Evolutionary conservation across 2,329 filamentous ascomycete genomes (phyloP).

Genomic region (Calonectria montana): DNA sequence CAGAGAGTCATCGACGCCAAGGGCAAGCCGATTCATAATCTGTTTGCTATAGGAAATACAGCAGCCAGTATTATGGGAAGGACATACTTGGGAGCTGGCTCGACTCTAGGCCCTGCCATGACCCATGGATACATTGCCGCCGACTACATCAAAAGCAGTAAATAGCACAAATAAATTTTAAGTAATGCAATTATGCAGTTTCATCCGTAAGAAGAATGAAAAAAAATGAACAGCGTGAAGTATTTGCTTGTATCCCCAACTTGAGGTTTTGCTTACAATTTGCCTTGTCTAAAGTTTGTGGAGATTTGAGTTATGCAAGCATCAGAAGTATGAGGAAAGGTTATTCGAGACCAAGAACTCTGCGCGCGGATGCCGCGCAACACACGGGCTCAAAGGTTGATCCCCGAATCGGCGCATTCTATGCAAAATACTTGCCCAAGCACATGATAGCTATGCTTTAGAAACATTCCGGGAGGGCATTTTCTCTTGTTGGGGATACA

Average conservation of each 20-base stretch:
- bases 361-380: background rate
- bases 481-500: background rate
- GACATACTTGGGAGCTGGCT: slow-evolving; percentile 15
- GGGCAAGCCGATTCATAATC: background rate
- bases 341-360: no score
- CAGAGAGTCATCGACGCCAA: background rate
- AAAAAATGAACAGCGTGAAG: background rate
- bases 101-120: slow-evolving; percentile 17
- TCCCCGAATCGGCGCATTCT: background rate
- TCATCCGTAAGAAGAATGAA: background rate
- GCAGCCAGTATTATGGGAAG: slow-evolving; percentile 19
- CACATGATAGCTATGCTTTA: background rate
- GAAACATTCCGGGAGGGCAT: no score
- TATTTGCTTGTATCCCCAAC: background rate
- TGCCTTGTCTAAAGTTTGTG: background rate
- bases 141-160: background rate
- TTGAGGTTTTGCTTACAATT: no score
- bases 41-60: slow-evolving; percentile 12
- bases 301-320: no score
- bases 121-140: slow-evolving; percentile 10
- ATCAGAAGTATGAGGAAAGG: background rate
- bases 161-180: background rate
- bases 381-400: background rate
- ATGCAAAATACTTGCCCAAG: background rate
- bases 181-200: no score